Evolutionary conservation across 108 stramenopile species (phyloP), one percentile per base, ranked within the genome.

Genomic region (Fragilariopsis cylindrus): DNA sequence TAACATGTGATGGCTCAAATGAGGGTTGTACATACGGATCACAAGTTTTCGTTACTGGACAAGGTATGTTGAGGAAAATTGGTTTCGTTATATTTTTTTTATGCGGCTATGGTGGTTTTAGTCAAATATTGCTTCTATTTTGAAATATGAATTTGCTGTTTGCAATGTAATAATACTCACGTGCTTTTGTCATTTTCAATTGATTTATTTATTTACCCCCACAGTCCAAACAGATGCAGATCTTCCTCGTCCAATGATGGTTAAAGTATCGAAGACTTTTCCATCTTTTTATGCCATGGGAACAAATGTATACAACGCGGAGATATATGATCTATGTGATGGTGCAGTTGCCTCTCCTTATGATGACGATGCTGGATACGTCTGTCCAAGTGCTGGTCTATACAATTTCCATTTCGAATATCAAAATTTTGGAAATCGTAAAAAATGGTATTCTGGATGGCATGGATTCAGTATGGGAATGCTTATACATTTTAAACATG

Each of bases 41-140:
- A 9, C 48, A 68, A 68, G 67, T 68, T 5, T 68, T 68, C 13
- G 67, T 68, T 4, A 68, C 67, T 68, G 67, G 67, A 50, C 67
- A 68, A 68, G 67, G 67, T 68, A 68, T 50, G 67, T 39, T 5
- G 30, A 68, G 48, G 21, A 5, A 16, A 49, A 12, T 40, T 18
- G 13, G 39, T 62, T 5, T 4, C 43, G 16, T 63, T 63, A 15
- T 7, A n/a, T 43, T n/a, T 63, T 2, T 19, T 60, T 21, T 11
- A 4, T 63, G 43, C 30, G 30, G 30, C 2, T 30, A 30, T 30
- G 21, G 30, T 30, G 30, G 30, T 30, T 30, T 30, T 30, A 30
- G 30, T 30, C 30, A 30, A 30, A 30, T 30, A 30, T 30, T 30
- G 2, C 30, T 30, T 30, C 30, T 30, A 30, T 30, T 0, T 21